A percentile compares a stretch with the other conserved stretches of the same genome.
phyloP scores from a whole-genome alignment of 352 stramenopile species.

The Globisporangium uncinulatum region DNA sequence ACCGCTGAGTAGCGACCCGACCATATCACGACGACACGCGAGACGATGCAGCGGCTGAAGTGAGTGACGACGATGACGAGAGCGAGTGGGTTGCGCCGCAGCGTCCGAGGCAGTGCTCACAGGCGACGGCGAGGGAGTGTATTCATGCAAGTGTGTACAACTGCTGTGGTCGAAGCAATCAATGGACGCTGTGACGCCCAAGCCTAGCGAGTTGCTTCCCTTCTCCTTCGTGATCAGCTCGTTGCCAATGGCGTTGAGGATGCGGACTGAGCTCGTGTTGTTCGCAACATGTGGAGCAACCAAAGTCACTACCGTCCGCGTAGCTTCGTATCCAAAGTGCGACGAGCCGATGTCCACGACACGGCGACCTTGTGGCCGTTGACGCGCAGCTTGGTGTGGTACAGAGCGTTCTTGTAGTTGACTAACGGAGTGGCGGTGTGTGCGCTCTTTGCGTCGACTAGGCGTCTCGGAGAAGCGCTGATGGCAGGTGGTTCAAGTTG shows the following conservation, averaged over 20 bases:
- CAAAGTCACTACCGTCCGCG: constrained; percentile 6
- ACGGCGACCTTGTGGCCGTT: constrained; percentile 35
- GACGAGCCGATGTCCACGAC: constrained; percentile 74
- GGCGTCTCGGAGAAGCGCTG: background rate
- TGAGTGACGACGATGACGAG: background rate
- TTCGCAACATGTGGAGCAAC: constrained; percentile 18
- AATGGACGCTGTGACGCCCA: no score
- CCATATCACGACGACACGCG: background rate
- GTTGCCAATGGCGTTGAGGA: constrained; percentile 33
- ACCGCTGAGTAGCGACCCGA: constrained; percentile 4
- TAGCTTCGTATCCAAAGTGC: constrained; percentile 53
- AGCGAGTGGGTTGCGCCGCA: background rate
- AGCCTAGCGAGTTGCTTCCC: no score
- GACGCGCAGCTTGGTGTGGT: constrained; percentile 54
- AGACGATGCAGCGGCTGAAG: background rate
- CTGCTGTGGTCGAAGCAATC: no score
- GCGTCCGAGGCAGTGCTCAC: background rate
- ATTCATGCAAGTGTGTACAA: no score
- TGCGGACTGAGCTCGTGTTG: no score
- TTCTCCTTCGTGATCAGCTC: constrained; percentile 37
- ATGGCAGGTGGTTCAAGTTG: no score
- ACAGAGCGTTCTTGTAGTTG: constrained; percentile 57
- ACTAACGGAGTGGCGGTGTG: background rate
- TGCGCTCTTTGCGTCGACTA: background rate
- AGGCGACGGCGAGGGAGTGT: background rate